These are phyloP conservation scores for Didymella pinodella DNA, from an alignment of 2,329 filamentous ascomycete species.

Conservation along the genomic window DNA sequence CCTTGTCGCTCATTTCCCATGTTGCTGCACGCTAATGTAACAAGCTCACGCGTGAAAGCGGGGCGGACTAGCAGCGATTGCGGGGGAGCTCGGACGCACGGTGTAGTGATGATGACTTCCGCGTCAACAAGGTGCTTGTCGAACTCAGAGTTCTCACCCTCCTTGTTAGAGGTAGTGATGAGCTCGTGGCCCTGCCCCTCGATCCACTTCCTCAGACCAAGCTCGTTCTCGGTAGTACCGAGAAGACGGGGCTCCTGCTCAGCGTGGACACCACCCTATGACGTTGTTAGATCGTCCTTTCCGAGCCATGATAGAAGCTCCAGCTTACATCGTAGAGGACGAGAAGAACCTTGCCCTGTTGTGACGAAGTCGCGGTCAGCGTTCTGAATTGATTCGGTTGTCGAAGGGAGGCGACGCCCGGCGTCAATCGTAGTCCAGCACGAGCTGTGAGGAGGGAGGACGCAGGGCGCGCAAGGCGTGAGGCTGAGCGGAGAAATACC, in stretches of 20 bases:
- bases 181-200: slow-evolving; percentile 97
- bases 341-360: slow-evolving; percentile 94
- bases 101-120: slow-evolving; percentile 98
- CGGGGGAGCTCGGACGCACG: slow-evolving; percentile 64
- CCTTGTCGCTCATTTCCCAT: slow-evolving; percentile 10
- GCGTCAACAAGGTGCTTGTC: slow-evolving; percentile 96
- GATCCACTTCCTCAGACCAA: slow-evolving; percentile 95
- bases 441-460: slow-evolving; percentile 60
- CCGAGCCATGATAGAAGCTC: slow-evolving; percentile 19
- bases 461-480: slow-evolving; percentile 65
- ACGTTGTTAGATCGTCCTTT: slow-evolving; percentile 31
- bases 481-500: slow-evolving; percentile 69
- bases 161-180: slow-evolving; percentile 97
- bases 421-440: slow-evolving; percentile 51
- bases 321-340: slow-evolving; percentile 86
- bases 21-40: slow-evolving; percentile 7
- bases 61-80: slow-evolving; percentile 39
- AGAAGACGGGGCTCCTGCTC: slow-evolving; percentile 86
- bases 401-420: slow-evolving; percentile 55
- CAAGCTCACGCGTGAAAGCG: slow-evolving; percentile 33
- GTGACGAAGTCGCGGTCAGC: slow-evolving; percentile 70
- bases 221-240: slow-evolving; percentile 97
- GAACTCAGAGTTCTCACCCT: slow-evolving; percentile 89
- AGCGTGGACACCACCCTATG: slow-evolving; percentile 80
- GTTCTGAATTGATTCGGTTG: slow-evolving; percentile 63